Conservation (phyloP, 768 basidiomycete species). For the Termitomyces sp. region DNA sequence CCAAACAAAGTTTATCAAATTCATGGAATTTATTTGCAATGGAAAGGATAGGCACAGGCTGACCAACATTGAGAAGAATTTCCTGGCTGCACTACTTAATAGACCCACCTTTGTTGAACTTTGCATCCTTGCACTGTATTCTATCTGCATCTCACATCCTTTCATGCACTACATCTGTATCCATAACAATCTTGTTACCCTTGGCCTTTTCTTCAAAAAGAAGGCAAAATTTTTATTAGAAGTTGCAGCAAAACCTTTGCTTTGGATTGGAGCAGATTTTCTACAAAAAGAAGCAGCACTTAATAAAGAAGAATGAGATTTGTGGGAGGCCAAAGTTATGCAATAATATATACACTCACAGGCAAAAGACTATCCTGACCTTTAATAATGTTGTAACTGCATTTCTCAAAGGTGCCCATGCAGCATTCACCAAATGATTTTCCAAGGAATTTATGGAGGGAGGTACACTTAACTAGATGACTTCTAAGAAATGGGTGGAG, state of each 20-base stretch:
- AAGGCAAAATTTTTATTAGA: not conserved
- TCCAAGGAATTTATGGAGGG: constrained; percentile 15
- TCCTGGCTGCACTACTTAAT: constrained; percentile 16
- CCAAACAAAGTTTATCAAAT: constrained; percentile 15
- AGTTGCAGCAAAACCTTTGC: not conserved
- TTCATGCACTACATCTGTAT: constrained; percentile 22
- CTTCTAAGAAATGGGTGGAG: not conserved
- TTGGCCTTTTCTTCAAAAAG: not conserved
- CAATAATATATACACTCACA: constrained; percentile 7
- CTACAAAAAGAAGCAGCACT: constrained; percentile 9
- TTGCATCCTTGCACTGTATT: constrained; percentile 22
- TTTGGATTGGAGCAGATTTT: not conserved
- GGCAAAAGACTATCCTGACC: constrained; percentile 7
- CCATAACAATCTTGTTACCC: not conserved
- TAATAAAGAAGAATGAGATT: constrained; percentile 19
- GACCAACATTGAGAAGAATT: no score
- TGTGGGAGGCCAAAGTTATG: constrained; percentile 9
- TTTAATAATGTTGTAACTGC: constrained; percentile 14
- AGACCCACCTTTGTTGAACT: constrained; percentile 25
- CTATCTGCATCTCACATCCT: constrained; percentile 17
- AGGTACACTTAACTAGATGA: constrained; percentile 8
- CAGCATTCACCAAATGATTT: constrained; percentile 16
- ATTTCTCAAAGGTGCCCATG: constrained; percentile 21
- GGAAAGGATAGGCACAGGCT: constrained; percentile 21
- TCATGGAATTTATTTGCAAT: constrained; percentile 22